Evolutionary conservation across 78 protist genomes (phyloP).

Genomic region (Guillardia theta): DNA sequence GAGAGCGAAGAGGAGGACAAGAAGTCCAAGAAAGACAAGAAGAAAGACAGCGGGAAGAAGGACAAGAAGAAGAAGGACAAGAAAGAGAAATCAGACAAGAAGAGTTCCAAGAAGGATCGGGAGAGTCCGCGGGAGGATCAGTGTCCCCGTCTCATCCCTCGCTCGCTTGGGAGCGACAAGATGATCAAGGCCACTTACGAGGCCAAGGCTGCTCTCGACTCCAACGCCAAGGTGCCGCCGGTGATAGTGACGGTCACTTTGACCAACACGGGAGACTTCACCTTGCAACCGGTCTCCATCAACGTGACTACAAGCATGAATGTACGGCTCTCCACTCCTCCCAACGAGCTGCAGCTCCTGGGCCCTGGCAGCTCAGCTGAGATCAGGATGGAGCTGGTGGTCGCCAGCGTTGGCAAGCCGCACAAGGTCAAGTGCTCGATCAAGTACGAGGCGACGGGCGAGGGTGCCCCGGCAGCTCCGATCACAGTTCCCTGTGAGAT

Average conservation of each 20-base stretch:
- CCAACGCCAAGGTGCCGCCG: background rate
- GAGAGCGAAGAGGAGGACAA: background rate
- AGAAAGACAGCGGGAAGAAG: background rate
- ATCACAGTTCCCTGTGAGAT: background rate
- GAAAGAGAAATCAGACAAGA: background rate
- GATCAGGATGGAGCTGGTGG: background rate
- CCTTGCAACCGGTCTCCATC: background rate
- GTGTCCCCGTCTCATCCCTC: background rate
- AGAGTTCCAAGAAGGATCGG: background rate
- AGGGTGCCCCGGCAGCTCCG: slow-evolving; percentile 21
- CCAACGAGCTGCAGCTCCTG: background rate
- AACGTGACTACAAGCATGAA: background rate
- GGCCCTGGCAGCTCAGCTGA: background rate
- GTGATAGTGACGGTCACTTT: background rate
- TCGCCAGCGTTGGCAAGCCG: background rate
- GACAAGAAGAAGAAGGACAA: background rate
- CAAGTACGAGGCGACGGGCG: slow-evolving; percentile 23
- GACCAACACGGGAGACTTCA: background rate
- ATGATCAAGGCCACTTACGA: background rate
- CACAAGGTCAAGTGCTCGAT: background rate
- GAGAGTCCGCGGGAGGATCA: background rate
- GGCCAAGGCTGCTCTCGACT: background rate
- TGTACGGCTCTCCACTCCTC: background rate
- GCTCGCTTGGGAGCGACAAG: background rate
- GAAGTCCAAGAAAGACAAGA: background rate